Evolutionary conservation across 495 filamentous ascomycete genomes (phyloP).

Genomic region (Cenococcum geophilum): DNA sequence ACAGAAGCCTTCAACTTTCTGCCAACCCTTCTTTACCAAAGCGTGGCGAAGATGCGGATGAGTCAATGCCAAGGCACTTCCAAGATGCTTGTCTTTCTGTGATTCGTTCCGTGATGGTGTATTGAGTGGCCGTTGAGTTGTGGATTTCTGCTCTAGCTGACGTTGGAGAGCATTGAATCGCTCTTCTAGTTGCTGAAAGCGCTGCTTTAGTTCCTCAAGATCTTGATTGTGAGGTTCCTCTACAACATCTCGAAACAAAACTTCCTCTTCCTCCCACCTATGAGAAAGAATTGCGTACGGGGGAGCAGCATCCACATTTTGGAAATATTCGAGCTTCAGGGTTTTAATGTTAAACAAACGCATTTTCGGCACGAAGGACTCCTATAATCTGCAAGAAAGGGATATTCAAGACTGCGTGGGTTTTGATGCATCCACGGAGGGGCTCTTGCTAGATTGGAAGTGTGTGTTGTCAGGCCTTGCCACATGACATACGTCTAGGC

Average conservation of each 20-base stretch:
- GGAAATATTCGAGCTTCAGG: background rate
- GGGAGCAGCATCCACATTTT: background rate
- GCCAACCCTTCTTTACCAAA: background rate
- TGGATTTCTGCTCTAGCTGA: background rate
- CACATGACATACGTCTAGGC: too few species aligned
- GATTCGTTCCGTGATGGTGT: background rate
- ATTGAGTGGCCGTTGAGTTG: background rate
- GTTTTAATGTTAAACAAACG: constrained; percentile 1
- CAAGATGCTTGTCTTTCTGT: background rate
- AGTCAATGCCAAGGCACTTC: background rate
- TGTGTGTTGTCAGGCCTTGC: too few species aligned
- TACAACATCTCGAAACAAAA: constrained; percentile 2
- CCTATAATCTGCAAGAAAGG: too few species aligned
- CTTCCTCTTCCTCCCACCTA: constrained; percentile 6
- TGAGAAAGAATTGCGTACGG: constrained; percentile 11
- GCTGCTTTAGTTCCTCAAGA: background rate
- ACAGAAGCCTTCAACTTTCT: background rate
- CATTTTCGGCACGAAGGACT: background rate
- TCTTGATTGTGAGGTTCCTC: background rate
- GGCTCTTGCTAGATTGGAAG: too few species aligned
- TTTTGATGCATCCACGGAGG: too few species aligned
- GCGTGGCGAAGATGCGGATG: constrained; percentile 1
- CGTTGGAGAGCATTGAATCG: background rate
- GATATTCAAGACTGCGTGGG: too few species aligned
- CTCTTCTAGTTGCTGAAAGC: background rate